Evolutionary conservation across 805 yeast species (phyloP), one percentile per base, ranked within the genome.

Genomic region (Schwanniomyces vanrijiae): DNA sequence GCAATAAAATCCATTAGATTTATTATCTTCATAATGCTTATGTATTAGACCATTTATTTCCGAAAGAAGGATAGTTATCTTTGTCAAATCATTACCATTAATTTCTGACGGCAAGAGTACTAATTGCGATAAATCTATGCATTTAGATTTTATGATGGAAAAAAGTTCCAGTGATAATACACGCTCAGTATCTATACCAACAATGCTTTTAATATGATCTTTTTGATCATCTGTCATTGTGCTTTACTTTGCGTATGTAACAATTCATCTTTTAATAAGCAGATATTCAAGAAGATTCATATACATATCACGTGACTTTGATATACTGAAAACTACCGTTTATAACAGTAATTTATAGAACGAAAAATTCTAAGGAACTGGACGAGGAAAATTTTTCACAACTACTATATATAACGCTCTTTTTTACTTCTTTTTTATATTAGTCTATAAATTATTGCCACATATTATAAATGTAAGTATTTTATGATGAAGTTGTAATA

Each of bases 161-260:
- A 72, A 72, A 18, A 72, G 53, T 43, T 42, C 51, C 61, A 51
- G 58, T 18, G 69, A 64, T 14, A 61, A 29, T 41, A 13, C 38
- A 28, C 39, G 16, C 8, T 11, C 16, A 20, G 6, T 37, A 37
- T 19, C 39, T 20, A 37, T 8, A 3, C 39, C 35, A 14, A 31
- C 20, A 16, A 31, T 16, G 5, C 35, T 31, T 14, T 16, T 18
- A 16, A 18, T 16, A 7, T 31, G 20, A 3, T 9, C 25, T 6
- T 20, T 25, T 25, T 14, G 24, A 3, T 37, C 39, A 21, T 20
- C 39, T 37, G 39, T 11, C 39, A 37, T 37, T n/a, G 11, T 11
- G 25, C 7, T 19, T 20, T 14, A 11, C 20, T 31, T 31, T 13
- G 6, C 19, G 13, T 6, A 37, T 16, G 7, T 4, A 11, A 34